Base-by-base conservation (phyloP, 2,329 filamentous ascomycete species). In the Colletotrichum sp. region DNA sequence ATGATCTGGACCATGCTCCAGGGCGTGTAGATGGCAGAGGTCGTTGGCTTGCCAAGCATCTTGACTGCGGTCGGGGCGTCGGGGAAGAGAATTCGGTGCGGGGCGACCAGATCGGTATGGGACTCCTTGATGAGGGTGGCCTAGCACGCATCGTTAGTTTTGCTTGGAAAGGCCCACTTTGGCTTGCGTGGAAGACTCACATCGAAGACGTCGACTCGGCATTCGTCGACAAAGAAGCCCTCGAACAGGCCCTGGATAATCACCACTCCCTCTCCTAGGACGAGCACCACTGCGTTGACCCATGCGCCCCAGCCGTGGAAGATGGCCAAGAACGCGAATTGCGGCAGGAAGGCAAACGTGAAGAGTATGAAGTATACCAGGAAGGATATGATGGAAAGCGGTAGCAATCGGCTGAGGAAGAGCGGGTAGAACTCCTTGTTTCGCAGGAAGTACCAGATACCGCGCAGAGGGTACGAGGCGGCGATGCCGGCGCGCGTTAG, bases 1-100 rank as follows among this genome's bases (percentile, higher is more conserved):
- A 95, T 82, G 73, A 98, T 97, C 84, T 98, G 96, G n/a, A 95
- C 91, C 70, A 98, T 87, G 71, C 95, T 98, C 88, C 97, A 98
- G 0, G 96, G 96, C 10, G 94, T 93, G 84, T 97, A 98, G 21
- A 95, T 89, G 1, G 95, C 94, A 2, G 92, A 89, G 26, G 87
- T 91, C 0, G 93, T 96, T 1, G 96, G 95, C 78, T 95, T 96
- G 32, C 96, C 96, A 1, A 98, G 91, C 84, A 93, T 93, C 82
- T 93, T 93, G 65, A 97, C 92, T 0, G 95, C 91, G 79, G 93
- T 92, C 64, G 93, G 91, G 2, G 92, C 92, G 76, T 96, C 93
- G 28, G 86, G 86, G 81, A 91, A 93, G 80, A 93, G 88, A 75
- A 94, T 85, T 83, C 95, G 87, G 79, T 94, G 89, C 66, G 91